Percentiles rank a stretch among this genome's conserved stretches.
Evolutionary conservation across 2,329 filamentous ascomycete genomes (phyloP).

Genomic region (Herpotrichia juniperi): DNA sequence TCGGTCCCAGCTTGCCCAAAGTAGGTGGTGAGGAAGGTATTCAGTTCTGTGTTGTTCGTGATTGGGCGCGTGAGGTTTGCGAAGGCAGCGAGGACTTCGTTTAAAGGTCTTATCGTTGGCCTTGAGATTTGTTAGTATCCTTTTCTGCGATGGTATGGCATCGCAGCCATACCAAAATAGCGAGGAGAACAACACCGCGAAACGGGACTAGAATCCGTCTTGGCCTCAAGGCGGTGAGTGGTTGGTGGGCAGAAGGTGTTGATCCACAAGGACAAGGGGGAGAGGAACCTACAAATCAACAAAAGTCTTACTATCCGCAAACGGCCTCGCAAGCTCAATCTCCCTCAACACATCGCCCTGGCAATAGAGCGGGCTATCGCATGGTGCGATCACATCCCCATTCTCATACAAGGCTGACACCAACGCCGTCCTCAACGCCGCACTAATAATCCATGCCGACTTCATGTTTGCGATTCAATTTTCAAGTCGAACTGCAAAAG

Average conservation of each 20-base stretch:
- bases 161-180: too few relatives aligned
- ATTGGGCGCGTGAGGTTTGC: constrained; percentile 65
- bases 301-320: constrained; percentile 73
- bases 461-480: background rate
- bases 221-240: too few relatives aligned
- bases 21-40: constrained; percentile 66
- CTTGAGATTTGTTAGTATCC: constrained; percentile 48
- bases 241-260: too few relatives aligned
- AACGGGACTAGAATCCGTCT: background rate
- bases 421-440: constrained; percentile 15
- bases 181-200: background rate
- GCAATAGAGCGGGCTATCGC: constrained; percentile 72
- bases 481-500: background rate
- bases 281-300: constrained; percentile 59
- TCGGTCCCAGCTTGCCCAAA: constrained; percentile 70
- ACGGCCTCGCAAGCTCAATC: constrained; percentile 68
- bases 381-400: constrained; percentile 66
- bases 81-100: constrained; percentile 68
- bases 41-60: constrained; percentile 66
- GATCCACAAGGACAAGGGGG: background rate
- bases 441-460: background rate
- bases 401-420: constrained; percentile 61
- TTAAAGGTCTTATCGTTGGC: constrained; percentile 64
- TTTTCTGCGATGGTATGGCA: too few relatives aligned
- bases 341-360: constrained; percentile 67